Conservation (phyloP, 2,329 filamentous ascomycete genomes). For the Colletotrichum sp. region DNA sequence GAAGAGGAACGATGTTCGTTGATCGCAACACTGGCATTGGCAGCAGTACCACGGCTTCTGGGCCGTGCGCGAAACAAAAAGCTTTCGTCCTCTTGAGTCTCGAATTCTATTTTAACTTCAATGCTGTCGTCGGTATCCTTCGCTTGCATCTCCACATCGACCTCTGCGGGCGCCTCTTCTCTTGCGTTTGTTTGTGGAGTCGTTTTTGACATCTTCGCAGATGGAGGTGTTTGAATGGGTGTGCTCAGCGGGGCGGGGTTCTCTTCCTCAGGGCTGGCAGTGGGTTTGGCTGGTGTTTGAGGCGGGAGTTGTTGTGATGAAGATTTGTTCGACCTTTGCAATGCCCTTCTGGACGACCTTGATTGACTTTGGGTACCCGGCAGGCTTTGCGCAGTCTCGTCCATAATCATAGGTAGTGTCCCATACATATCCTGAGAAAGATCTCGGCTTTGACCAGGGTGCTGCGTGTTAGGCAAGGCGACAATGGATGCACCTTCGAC, state of each 20-base stretch:
- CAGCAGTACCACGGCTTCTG: not conserved
- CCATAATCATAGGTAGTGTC: not conserved
- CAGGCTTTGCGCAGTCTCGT: not conserved
- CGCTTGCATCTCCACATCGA: not conserved
- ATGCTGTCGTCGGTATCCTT: not conserved
- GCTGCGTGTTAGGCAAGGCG: not conserved
- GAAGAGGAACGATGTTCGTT: not conserved
- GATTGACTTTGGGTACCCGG: not conserved
- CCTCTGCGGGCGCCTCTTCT: not conserved
- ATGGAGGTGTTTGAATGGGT: constrained; percentile 12
- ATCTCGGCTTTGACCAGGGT: not conserved
- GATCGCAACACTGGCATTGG: not conserved
- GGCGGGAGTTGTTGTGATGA: not conserved
- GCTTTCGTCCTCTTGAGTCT: constrained; percentile 37
- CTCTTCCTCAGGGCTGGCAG: not conserved
- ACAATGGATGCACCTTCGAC: not conserved
- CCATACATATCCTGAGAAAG: not conserved
- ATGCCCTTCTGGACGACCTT: not conserved
- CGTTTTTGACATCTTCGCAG: not conserved
- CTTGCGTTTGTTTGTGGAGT: not conserved
- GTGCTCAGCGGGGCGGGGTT: not conserved
- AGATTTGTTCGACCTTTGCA: not conserved
- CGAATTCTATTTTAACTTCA: not conserved
- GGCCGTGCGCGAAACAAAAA: constrained; percentile 34
- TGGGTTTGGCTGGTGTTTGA: not conserved